phyloP scores from a whole-genome alignment of 148 eudicot genomes.

The Hydrangea macrophylla region DNA sequence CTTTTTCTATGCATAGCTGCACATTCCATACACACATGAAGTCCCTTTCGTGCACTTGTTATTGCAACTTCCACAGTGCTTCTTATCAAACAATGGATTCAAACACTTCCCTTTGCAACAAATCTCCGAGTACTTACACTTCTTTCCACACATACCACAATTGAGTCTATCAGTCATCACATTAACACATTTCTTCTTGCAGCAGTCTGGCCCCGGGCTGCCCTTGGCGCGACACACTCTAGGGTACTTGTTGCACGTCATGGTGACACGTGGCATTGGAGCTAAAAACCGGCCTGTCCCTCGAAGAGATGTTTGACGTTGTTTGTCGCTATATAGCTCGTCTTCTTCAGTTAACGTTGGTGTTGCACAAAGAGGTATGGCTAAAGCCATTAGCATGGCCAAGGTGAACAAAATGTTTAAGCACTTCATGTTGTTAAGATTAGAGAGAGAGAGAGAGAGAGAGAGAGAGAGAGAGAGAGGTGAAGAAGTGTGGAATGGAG shows the following conservation, averaged over 20 bases:
- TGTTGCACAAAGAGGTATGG: conserved; percentile 13
- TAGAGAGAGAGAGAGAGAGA: neutral
- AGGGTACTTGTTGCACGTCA: conserved; percentile 2
- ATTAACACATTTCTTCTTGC: neutral
- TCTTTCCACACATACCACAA: neutral
- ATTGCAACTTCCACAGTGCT: neutral
- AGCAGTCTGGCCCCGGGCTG: neutral
- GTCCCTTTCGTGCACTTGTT: neutral
- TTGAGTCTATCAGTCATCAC: neutral
- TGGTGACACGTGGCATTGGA: neutral
- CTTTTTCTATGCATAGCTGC: conserved; percentile 1
- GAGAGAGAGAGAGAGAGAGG: neutral
- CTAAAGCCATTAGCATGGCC: conserved; percentile 17
- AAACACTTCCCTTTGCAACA: neutral
- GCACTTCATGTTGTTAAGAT: conserved; percentile 12
- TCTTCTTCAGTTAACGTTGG: conserved; percentile 3
- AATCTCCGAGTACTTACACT: neutral
- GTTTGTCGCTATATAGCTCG: neutral
- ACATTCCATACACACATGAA: neutral
- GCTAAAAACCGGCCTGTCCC: neutral
- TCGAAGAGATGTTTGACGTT: neutral
- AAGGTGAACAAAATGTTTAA: conserved; percentile 20
- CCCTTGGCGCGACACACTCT: neutral
- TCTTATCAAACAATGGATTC: neutral
- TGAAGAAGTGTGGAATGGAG: neutral